Conservation (phyloP, 345 rosid species). For the Kandelia obovata region DNA sequence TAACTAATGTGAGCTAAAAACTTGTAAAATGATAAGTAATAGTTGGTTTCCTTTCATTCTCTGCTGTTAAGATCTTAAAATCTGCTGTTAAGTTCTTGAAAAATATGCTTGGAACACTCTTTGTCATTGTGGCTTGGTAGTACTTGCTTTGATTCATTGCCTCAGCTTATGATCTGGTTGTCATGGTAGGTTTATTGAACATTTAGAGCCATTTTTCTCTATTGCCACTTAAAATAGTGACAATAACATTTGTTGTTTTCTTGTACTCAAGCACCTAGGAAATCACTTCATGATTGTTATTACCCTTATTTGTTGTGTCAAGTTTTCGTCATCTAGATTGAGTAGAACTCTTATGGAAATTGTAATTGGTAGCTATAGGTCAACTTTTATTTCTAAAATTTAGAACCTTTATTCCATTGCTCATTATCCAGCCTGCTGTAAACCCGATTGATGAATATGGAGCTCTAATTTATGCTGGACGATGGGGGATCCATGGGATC, state of each 20-base stretch:
- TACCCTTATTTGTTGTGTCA: neutral
- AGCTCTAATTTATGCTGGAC: slow-evolving; percentile 80
- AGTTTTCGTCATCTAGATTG: neutral
- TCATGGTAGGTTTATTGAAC: neutral
- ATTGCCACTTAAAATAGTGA: too few relatives aligned
- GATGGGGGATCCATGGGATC: slow-evolving; percentile 90
- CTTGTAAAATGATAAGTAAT: too few relatives aligned
- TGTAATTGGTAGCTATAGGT: neutral
- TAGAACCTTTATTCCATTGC: slow-evolving; percentile 12
- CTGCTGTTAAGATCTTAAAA: too few relatives aligned
- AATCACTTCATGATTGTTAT: neutral
- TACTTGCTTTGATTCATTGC: slow-evolving; percentile 1
- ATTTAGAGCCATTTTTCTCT: neutral
- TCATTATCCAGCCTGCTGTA: slow-evolving; percentile 51
- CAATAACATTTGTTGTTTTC: too few relatives aligned
- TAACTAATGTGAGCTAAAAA: too few relatives aligned
- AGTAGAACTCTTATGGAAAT: neutral
- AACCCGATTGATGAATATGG: slow-evolving; percentile 79
- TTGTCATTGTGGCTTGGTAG: neutral
- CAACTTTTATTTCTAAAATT: neutral
- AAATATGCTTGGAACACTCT: too few relatives aligned
- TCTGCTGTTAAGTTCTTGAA: too few relatives aligned
- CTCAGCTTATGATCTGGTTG: neutral
- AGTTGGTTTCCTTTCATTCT: too few relatives aligned
- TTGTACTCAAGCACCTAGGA: neutral